Evolutionary conservation across 257 asterid species (phyloP).

Genomic region (Ballota nigra): DNA sequence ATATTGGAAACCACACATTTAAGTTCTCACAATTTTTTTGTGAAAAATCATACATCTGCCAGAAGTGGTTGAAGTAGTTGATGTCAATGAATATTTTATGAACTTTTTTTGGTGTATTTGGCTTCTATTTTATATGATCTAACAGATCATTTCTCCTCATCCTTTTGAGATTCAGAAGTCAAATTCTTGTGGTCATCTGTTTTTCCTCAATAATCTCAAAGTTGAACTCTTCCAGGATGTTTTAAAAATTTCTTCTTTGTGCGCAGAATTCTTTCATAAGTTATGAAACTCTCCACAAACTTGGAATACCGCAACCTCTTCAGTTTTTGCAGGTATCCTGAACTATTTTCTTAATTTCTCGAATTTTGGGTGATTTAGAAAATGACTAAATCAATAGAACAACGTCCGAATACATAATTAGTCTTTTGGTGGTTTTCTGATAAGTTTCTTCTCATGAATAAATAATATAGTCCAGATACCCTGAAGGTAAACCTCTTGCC

Average conservation of each 20-base stretch:
- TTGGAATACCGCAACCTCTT: conserved; percentile 88
- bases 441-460: conserved; percentile 27
- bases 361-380: conserved; percentile 10
- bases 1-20: background rate
- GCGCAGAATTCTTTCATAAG: conserved; percentile 80
- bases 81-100: background rate
- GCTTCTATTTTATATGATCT: background rate
- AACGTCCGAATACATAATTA: background rate
- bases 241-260: too few species aligned
- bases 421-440: conserved; percentile 20
- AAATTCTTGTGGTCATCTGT: too few species aligned
- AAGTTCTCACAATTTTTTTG: background rate
- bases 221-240: too few species aligned
- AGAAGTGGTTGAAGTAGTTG: background rate
- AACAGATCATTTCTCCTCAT: background rate
- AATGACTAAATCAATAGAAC: background rate
- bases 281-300: conserved; percentile 78
- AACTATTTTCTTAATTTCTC: conserved; percentile 12
- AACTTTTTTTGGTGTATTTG: background rate
- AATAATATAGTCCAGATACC: conserved; percentile 76
- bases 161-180: background rate
- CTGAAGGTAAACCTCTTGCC: conserved; percentile 85
- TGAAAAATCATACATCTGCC: background rate
- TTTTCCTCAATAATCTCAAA: too few species aligned
- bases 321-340: conserved; percentile 84